Percentiles rank a stretch among this genome's conserved stretches.
These are phyloP conservation scores for Pichia membranifaciens DNA, from an alignment of 805 yeast genomes.

Conservation along the genomic window DNA sequence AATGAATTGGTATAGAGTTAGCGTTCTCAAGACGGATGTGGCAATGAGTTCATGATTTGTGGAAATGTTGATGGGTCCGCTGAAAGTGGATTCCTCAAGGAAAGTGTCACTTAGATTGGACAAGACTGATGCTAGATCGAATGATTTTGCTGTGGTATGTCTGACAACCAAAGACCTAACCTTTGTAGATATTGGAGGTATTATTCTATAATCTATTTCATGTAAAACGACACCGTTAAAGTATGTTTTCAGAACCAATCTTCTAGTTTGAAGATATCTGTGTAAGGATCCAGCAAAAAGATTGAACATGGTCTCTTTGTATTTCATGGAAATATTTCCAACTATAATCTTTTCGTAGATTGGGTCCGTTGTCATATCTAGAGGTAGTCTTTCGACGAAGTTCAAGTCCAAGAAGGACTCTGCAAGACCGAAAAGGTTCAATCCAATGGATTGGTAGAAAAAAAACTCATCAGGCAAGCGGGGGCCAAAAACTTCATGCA, in stretches of 20 bases:
- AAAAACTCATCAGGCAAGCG: slow-evolving; percentile 81
- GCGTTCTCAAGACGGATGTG: slow-evolving; percentile 48
- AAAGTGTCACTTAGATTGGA: slow-evolving; percentile 28
- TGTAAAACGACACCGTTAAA: slow-evolving; percentile 19
- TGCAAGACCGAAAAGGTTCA: slow-evolving; percentile 56
- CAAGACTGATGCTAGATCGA: slow-evolving; percentile 28
- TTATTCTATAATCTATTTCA: slow-evolving; percentile 45
- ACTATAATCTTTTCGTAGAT: slow-evolving; percentile 54
- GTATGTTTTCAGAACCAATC: slow-evolving; percentile 42
- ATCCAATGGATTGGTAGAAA: slow-evolving; percentile 75
- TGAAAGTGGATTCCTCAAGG: slow-evolving; percentile 16
- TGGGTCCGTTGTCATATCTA: slow-evolving; percentile 52
- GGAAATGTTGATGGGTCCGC: slow-evolving; percentile 27
- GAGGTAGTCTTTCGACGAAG: slow-evolving; percentile 56
- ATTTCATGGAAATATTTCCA: slow-evolving; percentile 38
- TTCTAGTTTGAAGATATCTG: slow-evolving; percentile 79
- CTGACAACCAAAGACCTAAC: slow-evolving; percentile 23
- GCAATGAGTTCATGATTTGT: slow-evolving; percentile 49
- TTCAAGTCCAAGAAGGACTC: slow-evolving; percentile 63
- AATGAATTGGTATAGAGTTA: slow-evolving; percentile 47
- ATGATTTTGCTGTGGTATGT: slow-evolving; percentile 30
- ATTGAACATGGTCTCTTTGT: slow-evolving; percentile 59
- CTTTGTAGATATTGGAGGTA: slow-evolving; percentile 12
- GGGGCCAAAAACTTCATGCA: slow-evolving; percentile 77
- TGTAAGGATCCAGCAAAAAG: slow-evolving; percentile 66